phyloP scores from a whole-genome alignment of 139 green algal genomes.

The Diplosphaera chodatii region DNA sequence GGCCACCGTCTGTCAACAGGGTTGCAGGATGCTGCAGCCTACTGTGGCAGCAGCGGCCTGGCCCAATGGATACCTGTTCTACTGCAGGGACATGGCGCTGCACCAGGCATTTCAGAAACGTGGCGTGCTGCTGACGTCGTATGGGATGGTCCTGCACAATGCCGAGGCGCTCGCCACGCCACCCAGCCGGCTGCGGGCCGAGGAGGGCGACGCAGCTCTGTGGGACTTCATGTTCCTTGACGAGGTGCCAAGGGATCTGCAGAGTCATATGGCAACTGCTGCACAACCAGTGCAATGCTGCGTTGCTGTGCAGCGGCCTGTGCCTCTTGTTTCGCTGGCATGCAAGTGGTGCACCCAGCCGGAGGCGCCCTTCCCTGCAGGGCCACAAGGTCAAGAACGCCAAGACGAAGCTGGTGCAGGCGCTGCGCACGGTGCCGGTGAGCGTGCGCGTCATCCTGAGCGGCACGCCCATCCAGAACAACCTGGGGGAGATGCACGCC shows the following conservation, averaged over 20 bases:
- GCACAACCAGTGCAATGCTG: not conserved
- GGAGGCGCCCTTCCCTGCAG: conserved; percentile 15
- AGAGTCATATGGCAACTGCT: too few relatives aligned
- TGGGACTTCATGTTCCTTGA: conserved; percentile 91
- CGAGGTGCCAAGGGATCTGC: conserved; percentile 58
- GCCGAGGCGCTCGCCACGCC: conserved; percentile 29
- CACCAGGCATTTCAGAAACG: conserved; percentile 15
- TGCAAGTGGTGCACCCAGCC: not conserved
- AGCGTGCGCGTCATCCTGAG: conserved; percentile 70
- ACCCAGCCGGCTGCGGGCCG: not conserved
- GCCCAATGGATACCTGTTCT: too few relatives aligned
- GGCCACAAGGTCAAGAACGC: conserved; percentile 89
- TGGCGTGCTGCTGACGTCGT: conserved; percentile 87
- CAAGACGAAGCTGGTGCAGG: conserved; percentile 62
- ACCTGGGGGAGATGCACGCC: conserved; percentile 81
- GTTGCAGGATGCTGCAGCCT: too few relatives aligned
- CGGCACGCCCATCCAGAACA: conserved; percentile 89
- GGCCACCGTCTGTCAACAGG: too few relatives aligned
- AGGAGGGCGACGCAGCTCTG: not conserved
- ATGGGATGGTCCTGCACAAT: conserved; percentile 90
- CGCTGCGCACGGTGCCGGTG: conserved; percentile 42
- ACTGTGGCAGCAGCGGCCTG: too few relatives aligned
- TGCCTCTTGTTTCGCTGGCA: not conserved
- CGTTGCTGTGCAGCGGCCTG: too few relatives aligned
- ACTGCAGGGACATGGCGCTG: conserved; percentile 20